Base-by-base conservation (phyloP, 805 yeast species). In the Peterozyma toletana region DNA sequence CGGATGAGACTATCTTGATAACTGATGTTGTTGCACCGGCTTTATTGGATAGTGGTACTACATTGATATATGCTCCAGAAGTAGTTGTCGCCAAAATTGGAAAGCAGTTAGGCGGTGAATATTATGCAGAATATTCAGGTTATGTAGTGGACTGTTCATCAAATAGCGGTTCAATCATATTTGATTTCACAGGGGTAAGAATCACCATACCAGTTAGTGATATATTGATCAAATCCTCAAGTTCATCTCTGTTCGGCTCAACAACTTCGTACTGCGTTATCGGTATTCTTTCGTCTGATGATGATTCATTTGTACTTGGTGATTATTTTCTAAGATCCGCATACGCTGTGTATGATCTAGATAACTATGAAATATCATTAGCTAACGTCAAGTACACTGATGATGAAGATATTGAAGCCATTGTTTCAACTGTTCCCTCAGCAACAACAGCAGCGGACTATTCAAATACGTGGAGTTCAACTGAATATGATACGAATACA, bases 21-120 rank as follows among this genome's bases (percentile, higher is more conserved):
- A 58, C 56, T 2, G 37, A 48, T 2, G 62, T 60, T 35, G 54
- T 57, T 10, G 57, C 55, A 17, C 65, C 74, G 2, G 77, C 70
- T 3, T 48, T 76, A 9, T 56, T 80, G 35, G 86, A 80, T 57
- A 71, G 81, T 3, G 86, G 86, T 36, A 71, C 83, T 11, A 75
- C 85, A 13, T 56, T 73, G 38, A 57, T 75, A 11, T 66, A 64
- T 46, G 58, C 74, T 5, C 83, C 83, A 11, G 30, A 43, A 9
- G 56, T 45, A 30, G 50, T 68, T 15, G 37, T 57, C 33, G 39
- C 36, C 13, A 47, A 57, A 49, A 37, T 66, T 44, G 47, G 55
- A 45, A 39, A 50, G 40, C 55, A 66, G 48, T 43, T 68, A 30
- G 56, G 69, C 31, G 78, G 82, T 2, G 21, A 52, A 2, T 81